Conservation (phyloP, 2,329 filamentous ascomycete species). For the Annulohypoxylon truncatum region DNA sequence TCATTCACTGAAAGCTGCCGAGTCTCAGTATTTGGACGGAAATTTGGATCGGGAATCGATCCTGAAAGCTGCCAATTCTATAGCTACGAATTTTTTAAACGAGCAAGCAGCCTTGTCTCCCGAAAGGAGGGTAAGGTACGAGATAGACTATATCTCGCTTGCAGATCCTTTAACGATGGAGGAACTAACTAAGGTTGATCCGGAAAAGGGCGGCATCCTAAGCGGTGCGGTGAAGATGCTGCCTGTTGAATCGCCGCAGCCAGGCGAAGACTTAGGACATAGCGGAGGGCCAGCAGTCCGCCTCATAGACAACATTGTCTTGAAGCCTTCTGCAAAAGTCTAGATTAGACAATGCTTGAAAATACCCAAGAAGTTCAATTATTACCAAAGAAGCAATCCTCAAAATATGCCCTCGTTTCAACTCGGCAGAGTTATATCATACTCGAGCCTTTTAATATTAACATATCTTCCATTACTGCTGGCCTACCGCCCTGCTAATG, state of each 20-base stretch:
- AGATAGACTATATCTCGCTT: conserved; percentile 92
- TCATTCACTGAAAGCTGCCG: conserved; percentile 76
- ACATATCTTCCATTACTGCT: background rate
- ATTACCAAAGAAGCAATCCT: background rate
- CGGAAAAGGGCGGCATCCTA: conserved; percentile 78
- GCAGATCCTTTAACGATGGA: conserved; percentile 86
- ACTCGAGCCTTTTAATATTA: background rate
- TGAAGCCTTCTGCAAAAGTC: conserved; percentile 57
- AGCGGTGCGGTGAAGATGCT: conserved; percentile 93
- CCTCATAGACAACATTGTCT: conserved; percentile 92
- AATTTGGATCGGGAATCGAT: conserved; percentile 71
- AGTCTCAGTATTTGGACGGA: conserved; percentile 69
- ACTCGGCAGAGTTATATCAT: background rate
- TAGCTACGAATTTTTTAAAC: conserved; percentile 65
- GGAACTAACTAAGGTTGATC: conserved; percentile 79
- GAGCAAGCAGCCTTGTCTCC: conserved; percentile 72
- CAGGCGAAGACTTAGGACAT: conserved; percentile 80
- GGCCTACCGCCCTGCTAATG: background rate
- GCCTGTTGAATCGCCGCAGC: conserved; percentile 75
- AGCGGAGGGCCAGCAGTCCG: conserved; percentile 80
- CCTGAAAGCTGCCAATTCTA: conserved; percentile 74
- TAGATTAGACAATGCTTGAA: conserved; percentile 34
- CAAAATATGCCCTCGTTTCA: background rate
- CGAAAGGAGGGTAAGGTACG: conserved; percentile 74
- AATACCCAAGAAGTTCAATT: conserved; percentile 23